Base-by-base conservation (phyloP, 768 basidiomycete genomes). In the Lentinula guzmanii region DNA sequence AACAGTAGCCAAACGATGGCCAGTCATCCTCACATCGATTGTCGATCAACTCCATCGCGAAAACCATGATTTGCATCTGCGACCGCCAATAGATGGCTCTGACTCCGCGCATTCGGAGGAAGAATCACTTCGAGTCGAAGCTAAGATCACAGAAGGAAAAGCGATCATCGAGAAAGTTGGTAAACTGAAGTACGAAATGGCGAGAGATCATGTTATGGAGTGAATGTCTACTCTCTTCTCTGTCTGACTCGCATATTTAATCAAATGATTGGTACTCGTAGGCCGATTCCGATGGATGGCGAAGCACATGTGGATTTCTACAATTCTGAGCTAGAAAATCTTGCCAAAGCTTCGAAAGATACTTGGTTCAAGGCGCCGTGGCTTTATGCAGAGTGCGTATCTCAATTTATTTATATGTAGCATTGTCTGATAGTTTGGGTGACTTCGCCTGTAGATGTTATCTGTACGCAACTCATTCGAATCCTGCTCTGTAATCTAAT, bases 311-410 rank as follows among this genome's bases (percentile, higher is more conserved):
- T 84, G 4, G 79, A 83, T 0, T 73, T 79, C n/a, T 98, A 94
- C 75, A 98, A 99, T 65, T 66, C 74, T 0, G 88, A 93, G 64
- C 77, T 99, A 11, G 71, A 71, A 5, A 70, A 72, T 0, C 78
- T 91, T 1, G 74, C 75, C 0, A 71, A 76, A 31, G 70, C 77
- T 1, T 70, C 72, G 3, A 77, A 79, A 66, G 80, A 86, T 62
- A 90, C 89, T 0, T 99, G 96, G 96, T 94, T 93, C 70, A 90
- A 84, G 7, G 86, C 91, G 5, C 93, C 95, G 1, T 99, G 96
- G 96, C 80, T 99, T n/a, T 98, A 81, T 71, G 93, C 94, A 61
- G 96, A 98, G 88, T 97, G 76, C 65, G 89, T 74, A 58, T 55
- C 69, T 62, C 61, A 42, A 60, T 55, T 63, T 24, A 34, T 33